A percentile compares a stretch with the other conserved stretches of the same genome.
These are phyloP conservation scores for Wilcoxina mikolae DNA, from an alignment of 495 filamentous ascomycete species.

Conservation along the genomic window DNA sequence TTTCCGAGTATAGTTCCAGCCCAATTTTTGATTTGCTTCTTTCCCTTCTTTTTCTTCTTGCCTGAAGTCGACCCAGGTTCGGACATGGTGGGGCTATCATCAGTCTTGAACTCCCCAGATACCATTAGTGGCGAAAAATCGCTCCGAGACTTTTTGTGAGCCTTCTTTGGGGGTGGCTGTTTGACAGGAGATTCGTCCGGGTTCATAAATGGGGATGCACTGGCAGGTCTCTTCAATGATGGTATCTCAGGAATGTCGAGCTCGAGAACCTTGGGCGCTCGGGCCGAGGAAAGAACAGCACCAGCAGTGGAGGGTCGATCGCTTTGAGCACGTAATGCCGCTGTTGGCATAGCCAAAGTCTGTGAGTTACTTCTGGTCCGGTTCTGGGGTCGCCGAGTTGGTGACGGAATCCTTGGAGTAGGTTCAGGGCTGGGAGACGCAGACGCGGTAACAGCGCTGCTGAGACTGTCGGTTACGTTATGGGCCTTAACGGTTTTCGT, in stretches of 20 bases:
- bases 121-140: conserved; percentile 23
- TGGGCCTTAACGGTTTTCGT: conserved; percentile 8
- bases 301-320: conserved; percentile 27
- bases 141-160: conserved; percentile 27
- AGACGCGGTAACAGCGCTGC: conserved; percentile 10
- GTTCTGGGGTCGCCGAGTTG: conserved; percentile 17
- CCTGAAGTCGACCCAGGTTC: background rate
- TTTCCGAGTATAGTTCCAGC: conserved; percentile 25
- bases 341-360: conserved; percentile 23
- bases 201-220: conserved; percentile 10
- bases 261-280: background rate
- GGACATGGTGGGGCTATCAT: background rate
- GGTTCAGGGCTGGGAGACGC: conserved; percentile 5
- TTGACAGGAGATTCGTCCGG: conserved; percentile 11
- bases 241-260: conserved; percentile 7
- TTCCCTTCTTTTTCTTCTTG: conserved; percentile 28
- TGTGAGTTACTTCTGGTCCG: conserved; percentile 28
- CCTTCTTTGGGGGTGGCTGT: conserved; percentile 19
- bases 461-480: conserved; percentile 10
- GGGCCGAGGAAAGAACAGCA: conserved; percentile 19
- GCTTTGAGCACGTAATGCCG: conserved; percentile 22
- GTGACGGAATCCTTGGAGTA: conserved; percentile 11
- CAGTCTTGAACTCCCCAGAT: conserved; percentile 1
- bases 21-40: conserved; percentile 29
- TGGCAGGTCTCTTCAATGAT: conserved; percentile 14